These are phyloP conservation scores for Candida ortonii DNA, from an alignment of 805 yeast genomes.

Conservation along the genomic window DNA sequence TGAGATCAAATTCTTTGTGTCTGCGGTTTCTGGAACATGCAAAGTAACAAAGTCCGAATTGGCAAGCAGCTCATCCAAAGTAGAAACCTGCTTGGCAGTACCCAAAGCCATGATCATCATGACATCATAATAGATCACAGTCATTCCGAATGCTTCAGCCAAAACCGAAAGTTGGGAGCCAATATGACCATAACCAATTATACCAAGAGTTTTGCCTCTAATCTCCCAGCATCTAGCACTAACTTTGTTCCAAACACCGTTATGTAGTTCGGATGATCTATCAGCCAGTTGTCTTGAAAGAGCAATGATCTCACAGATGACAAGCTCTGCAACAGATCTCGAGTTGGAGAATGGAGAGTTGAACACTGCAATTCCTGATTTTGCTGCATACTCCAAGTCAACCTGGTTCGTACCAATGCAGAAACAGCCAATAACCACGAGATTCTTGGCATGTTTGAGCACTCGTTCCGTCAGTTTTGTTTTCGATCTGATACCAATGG, in stretches of 20 bases:
- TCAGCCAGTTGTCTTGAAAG: conserved; percentile 97
- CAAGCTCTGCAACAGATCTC: conserved; percentile 96
- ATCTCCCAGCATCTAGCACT: conserved; percentile 96
- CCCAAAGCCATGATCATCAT: conserved; percentile 94
- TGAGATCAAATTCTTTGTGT: conserved; percentile 86
- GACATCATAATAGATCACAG: conserved; percentile 89
- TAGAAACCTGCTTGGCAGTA: conserved; percentile 87
- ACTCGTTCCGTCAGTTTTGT: conserved; percentile 81
- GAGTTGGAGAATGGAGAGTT: conserved; percentile 93
- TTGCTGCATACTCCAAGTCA: conserved; percentile 87
- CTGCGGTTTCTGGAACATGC: conserved; percentile 94
- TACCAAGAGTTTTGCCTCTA: conserved; percentile 97
- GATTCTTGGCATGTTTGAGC: conserved; percentile 80
- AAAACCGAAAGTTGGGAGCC: conserved; percentile 95
- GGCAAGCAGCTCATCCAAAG: conserved; percentile 77
- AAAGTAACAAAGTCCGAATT: conserved; percentile 85
- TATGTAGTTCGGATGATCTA: conserved; percentile 91
- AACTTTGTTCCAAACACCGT: conserved; percentile 98
- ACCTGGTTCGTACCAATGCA: conserved; percentile 99
- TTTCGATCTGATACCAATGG: conserved; percentile 97
- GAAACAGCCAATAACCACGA: conserved; percentile 93
- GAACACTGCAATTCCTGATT: conserved; percentile 92
- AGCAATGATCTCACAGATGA: conserved; percentile 89
- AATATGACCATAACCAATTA: conserved; percentile 97
- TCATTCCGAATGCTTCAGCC: conserved; percentile 98